These are phyloP conservation scores for Trichoderma breve DNA, from an alignment of 2,329 filamentous ascomycete genomes.

Conservation along the genomic window DNA sequence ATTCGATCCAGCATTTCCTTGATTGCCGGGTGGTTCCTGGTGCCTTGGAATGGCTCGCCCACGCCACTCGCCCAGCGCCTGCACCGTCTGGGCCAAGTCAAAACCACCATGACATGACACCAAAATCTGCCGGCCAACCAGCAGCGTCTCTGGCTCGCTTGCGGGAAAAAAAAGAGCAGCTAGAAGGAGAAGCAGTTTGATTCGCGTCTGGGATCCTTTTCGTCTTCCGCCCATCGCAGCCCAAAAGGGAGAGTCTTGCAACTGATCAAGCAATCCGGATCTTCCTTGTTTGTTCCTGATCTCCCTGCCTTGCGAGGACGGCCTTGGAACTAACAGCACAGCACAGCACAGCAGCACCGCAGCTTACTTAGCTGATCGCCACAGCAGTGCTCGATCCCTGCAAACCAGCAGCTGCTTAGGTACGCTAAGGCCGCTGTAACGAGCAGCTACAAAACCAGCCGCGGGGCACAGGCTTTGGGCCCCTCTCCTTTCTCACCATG, in stretches of 20 bases:
- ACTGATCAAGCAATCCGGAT: background rate
- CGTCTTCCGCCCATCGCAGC: background rate
- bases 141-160: constrained; percentile 1
- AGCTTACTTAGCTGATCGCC: background rate
- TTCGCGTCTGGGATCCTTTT: background rate
- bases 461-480: constrained; percentile 22
- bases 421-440: constrained; percentile 5
- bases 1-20: background rate
- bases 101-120: constrained; percentile 12
- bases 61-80: constrained; percentile 8
- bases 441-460: constrained; percentile 20
- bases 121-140: constrained; percentile 11
- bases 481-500: constrained; percentile 44
- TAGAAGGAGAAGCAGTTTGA: background rate
- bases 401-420: background rate
- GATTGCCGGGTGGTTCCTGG: constrained; percentile 12
- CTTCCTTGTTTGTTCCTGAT: background rate
- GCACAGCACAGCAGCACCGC: background rate
- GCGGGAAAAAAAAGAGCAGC: constrained; percentile 10
- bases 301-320: background rate
- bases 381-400: background rate
- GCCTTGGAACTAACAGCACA: background rate
- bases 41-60: constrained; percentile 6
- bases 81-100: constrained; percentile 11
- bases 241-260: background rate